Conservation (phyloP, 768 basidiomycete species). For the Russula dissimulans region DNA sequence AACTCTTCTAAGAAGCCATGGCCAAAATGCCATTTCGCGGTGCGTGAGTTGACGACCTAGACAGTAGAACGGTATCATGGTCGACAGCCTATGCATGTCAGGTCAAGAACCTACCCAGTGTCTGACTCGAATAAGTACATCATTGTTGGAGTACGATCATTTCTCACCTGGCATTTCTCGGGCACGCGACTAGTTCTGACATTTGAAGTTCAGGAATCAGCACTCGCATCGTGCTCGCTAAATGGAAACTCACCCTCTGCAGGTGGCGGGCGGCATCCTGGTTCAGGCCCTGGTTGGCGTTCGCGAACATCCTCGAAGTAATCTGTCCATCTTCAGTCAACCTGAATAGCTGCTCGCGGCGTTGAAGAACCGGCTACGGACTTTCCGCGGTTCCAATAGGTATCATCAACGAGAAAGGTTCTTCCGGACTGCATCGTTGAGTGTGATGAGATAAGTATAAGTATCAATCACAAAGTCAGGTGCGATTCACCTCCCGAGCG, state of each 20-base stretch:
- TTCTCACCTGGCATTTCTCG: constrained; percentile 51
- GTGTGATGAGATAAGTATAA: neutral
- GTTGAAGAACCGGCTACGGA: constrained; percentile 26
- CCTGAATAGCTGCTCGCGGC: neutral
- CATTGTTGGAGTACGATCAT: neutral
- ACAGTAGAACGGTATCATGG: neutral
- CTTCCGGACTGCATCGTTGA: constrained; percentile 39
- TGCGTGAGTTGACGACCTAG: constrained; percentile 54
- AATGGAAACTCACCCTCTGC: constrained; percentile 40
- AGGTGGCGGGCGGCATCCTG: constrained; percentile 51
- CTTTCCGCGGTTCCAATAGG: constrained; percentile 68
- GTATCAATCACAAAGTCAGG: neutral
- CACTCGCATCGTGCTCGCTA: neutral
- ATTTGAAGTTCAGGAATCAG: neutral
- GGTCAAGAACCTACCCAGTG: constrained; percentile 45
- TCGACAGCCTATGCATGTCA: neutral
- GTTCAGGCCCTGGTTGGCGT: constrained; percentile 54
- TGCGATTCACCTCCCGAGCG: constrained; percentile 47
- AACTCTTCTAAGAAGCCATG: constrained; percentile 47
- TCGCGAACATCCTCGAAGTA: constrained; percentile 48
- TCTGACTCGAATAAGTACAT: constrained; percentile 27
- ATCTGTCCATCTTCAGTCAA: constrained; percentile 47
- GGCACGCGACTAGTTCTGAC: constrained; percentile 64
- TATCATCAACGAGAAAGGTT: constrained; percentile 62
- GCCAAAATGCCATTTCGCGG: constrained; percentile 56